Evolutionary conservation across 352 stramenopile species (phyloP).

Genomic region (Phytophthora fragariae): DNA sequence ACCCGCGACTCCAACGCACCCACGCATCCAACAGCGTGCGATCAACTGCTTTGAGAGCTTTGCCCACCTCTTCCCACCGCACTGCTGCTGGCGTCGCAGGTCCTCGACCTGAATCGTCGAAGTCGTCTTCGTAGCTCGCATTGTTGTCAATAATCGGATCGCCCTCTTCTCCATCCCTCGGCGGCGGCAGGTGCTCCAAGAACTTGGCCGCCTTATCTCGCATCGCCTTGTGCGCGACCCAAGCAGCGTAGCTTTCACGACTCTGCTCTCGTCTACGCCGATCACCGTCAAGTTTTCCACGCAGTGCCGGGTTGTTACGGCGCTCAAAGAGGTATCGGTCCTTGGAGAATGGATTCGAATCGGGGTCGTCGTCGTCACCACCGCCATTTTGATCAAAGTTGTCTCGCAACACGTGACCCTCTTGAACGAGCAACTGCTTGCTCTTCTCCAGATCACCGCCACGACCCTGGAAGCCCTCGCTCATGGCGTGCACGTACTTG

Average conservation of each 20-base stretch:
- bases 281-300: constrained; percentile 56
- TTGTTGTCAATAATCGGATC: constrained; percentile 35
- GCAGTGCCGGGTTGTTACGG: constrained; percentile 63
- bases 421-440: constrained; percentile 74
- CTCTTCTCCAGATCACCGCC: constrained; percentile 86
- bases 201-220: constrained; percentile 81
- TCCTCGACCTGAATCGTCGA: constrained; percentile 36
- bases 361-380: constrained; percentile 41
- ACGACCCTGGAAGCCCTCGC: constrained; percentile 85
- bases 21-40: constrained; percentile 81
- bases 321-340: constrained; percentile 81
- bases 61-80: constrained; percentile 84
- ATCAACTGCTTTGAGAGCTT: constrained; percentile 91
- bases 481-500: constrained; percentile 89
- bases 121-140: constrained; percentile 38
- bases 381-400: constrained; percentile 74
- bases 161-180: constrained; percentile 34
- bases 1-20: constrained; percentile 84
- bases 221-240: constrained; percentile 83
- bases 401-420: constrained; percentile 76
- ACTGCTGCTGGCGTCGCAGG: constrained; percentile 43
- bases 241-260: constrained; percentile 77
- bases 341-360: constrained; percentile 61
- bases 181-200: constrained; percentile 70
- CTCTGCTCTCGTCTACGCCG: constrained; percentile 64